Percentiles rank a stretch among this genome's conserved stretches.
phyloP scores from a whole-genome alignment of 2,329 filamentous ascomycete genomes.

The Colletotrichum liriopes region DNA sequence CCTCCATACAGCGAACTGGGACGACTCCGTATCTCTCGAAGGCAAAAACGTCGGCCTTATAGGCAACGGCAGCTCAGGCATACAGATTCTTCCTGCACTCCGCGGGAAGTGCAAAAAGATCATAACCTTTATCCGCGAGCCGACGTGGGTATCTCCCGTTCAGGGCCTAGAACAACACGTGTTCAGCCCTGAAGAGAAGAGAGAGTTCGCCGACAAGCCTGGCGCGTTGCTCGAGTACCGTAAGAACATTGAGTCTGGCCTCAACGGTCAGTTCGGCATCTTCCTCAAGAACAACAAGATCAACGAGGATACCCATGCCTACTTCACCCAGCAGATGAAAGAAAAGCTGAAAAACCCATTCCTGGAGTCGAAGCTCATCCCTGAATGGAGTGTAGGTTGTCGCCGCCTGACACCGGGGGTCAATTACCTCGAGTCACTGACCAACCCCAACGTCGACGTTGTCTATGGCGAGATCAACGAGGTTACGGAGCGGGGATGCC shows the following conservation, averaged over 20 bases:
- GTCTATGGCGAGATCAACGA: constrained; percentile 55
- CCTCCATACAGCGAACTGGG: constrained; percentile 70
- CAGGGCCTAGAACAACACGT: constrained; percentile 59
- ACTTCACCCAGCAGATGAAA: constrained; percentile 59
- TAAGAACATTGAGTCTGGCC: constrained; percentile 60
- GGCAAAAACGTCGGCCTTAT: constrained; percentile 60
- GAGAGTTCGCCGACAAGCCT: constrained; percentile 58
- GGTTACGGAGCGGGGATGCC: constrained; percentile 49
- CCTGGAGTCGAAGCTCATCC: constrained; percentile 45
- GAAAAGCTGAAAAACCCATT: constrained; percentile 52
- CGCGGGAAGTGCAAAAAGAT: constrained; percentile 60
- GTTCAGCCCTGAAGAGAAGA: constrained; percentile 57
- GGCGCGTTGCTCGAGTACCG: constrained; percentile 57
- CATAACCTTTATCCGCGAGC: constrained; percentile 65
- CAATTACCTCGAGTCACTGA: constrained; percentile 48
- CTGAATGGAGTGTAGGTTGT: constrained; percentile 45
- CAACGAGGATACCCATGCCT: constrained; percentile 57
- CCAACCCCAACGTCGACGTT: constrained; percentile 48
- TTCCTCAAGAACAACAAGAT: constrained; percentile 59
- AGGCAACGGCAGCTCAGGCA: constrained; percentile 61
- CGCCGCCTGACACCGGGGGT: constrained; percentile 47
- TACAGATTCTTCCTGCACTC: constrained; percentile 64
- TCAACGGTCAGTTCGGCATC: constrained; percentile 63
- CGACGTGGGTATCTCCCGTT: constrained; percentile 65
- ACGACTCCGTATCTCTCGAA: constrained; percentile 55